Evolutionary conservation across 768 basidiomycete species (phyloP).

Genomic region (Gloeostereum incarnatum): DNA sequence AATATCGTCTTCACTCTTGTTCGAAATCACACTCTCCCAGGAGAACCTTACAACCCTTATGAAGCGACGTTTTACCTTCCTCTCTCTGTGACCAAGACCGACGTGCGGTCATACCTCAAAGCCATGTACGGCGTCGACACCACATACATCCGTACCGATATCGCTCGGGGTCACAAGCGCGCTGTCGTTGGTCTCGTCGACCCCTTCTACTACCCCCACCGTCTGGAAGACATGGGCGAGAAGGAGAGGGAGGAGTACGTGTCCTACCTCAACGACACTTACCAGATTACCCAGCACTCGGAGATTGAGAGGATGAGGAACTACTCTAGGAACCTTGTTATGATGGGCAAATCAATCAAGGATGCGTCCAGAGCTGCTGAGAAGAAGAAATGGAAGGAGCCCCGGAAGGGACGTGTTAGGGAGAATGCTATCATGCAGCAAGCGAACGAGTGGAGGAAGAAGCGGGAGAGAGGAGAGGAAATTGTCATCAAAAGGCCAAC

Average conservation of each 20-base stretch:
- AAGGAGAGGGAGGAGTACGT: neutral
- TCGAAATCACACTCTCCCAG: constrained; percentile 69
- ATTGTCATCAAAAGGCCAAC: too few relatives aligned
- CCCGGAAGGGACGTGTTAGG: too few relatives aligned
- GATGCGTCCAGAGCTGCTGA: too few relatives aligned
- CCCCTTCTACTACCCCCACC: constrained; percentile 89
- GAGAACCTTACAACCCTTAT: constrained; percentile 85
- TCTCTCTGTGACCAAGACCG: constrained; percentile 85
- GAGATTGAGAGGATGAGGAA: too few relatives aligned
- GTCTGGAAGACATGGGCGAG: constrained; percentile 62
- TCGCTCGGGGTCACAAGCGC: constrained; percentile 80
- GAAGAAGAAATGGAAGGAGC: too few relatives aligned
- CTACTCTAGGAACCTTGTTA: too few relatives aligned
- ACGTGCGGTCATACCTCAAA: constrained; percentile 77
- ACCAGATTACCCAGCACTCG: too few relatives aligned
- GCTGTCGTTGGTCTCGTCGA: constrained; percentile 87
- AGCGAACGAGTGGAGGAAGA: too few relatives aligned
- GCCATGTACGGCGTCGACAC: constrained; percentile 84
- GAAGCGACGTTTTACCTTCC: constrained; percentile 92
- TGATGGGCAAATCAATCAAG: too few relatives aligned
- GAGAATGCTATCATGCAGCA: too few relatives aligned
- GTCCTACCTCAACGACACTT: constrained; percentile 2
- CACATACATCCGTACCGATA: constrained; percentile 95
- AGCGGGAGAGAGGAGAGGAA: too few relatives aligned
- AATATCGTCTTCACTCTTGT: constrained; percentile 79